A percentile compares a stretch with the other conserved stretches of the same genome.
phyloP scores from a whole-genome alignment of 2,329 filamentous ascomycete species.

The Pseudocercospora ulei region DNA sequence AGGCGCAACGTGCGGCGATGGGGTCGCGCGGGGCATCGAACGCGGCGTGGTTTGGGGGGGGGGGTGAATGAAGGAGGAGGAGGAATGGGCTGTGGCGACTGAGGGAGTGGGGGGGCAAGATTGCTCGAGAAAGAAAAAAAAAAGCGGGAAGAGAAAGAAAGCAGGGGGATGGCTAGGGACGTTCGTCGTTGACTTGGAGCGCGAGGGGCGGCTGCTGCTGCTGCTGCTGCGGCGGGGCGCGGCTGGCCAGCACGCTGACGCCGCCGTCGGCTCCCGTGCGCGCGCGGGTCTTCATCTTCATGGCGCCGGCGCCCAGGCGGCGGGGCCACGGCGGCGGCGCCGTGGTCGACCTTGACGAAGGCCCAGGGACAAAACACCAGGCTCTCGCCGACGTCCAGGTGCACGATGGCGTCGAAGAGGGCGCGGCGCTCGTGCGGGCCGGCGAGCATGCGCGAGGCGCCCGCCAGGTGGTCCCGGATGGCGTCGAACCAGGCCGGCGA shows the following conservation, averaged over 20 bases:
- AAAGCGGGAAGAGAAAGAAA: too few relatives aligned
- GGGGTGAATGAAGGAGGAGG: too few relatives aligned
- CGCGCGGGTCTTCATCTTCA: conserved; percentile 29
- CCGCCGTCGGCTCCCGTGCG: conserved; percentile 28
- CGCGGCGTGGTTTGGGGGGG: too few relatives aligned
- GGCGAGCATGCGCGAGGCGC: conserved; percentile 26
- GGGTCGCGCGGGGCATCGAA: too few relatives aligned
- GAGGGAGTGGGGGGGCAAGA: too few relatives aligned
- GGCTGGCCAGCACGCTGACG: conserved; percentile 25
- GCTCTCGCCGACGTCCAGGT: conserved; percentile 29
- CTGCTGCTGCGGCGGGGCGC: too few relatives aligned
- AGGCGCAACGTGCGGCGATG: too few relatives aligned
- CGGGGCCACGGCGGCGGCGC: conserved; percentile 14
- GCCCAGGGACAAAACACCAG: conserved; percentile 31
- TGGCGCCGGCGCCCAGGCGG: conserved; percentile 22
- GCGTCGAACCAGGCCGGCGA: conserved; percentile 54
- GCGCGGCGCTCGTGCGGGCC: conserved; percentile 10
- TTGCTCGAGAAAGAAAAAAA: too few relatives aligned
- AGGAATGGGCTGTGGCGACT: too few relatives aligned
- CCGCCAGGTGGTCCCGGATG: conserved; percentile 43
- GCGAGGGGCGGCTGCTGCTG: too few relatives aligned
- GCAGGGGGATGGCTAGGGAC: too few relatives aligned
- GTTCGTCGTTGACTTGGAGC: too few relatives aligned
- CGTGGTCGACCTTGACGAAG: conserved; percentile 25
- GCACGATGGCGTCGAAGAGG: conserved; percentile 30